Conservation (phyloP, 805 yeast genomes). For the Diddensiella santjacobensis region DNA sequence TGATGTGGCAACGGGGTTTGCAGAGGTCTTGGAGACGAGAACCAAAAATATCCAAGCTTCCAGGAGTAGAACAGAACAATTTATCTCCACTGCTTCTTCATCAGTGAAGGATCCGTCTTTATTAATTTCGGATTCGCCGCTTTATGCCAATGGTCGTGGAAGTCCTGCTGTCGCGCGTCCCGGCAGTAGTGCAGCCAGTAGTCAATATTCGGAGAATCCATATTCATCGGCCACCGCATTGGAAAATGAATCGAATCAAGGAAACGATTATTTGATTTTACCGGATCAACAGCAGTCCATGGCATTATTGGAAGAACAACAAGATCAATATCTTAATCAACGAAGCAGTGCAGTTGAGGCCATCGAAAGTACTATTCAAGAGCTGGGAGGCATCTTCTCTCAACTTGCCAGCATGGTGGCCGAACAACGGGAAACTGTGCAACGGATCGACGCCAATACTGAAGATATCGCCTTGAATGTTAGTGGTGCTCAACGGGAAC, state of each 20-base stretch:
- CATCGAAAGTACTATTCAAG: constrained; percentile 94
- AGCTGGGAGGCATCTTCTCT: constrained; percentile 89
- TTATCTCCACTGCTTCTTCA: constrained; percentile 49
- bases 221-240: constrained; percentile 9
- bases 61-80: constrained; percentile 78
- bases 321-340: constrained; percentile 68
- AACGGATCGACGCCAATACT: constrained; percentile 90
- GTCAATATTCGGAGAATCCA: constrained; percentile 19
- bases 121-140: constrained; percentile 32
- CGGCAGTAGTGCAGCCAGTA: neutral
- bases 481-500: constrained; percentile 89
- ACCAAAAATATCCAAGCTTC: constrained; percentile 79
- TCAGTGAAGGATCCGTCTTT: constrained; percentile 17
- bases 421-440: constrained; percentile 95
- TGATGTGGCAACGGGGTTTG: constrained; percentile 88
- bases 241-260: constrained; percentile 23
- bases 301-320: constrained; percentile 80
- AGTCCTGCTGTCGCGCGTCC: constrained; percentile 9
- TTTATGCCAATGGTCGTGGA: constrained; percentile 27
- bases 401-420: constrained; percentile 97
- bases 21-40: constrained; percentile 81
- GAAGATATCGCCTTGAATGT: constrained; percentile 90
- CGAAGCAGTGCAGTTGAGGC: constrained; percentile 91
- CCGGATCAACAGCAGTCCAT: constrained; percentile 86
- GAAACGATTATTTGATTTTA: constrained; percentile 53